Evolutionary conservation across 257 asterid genomes (phyloP), one percentile per base, ranked within the genome.

Genomic region (Solanum etuberosum): DNA sequence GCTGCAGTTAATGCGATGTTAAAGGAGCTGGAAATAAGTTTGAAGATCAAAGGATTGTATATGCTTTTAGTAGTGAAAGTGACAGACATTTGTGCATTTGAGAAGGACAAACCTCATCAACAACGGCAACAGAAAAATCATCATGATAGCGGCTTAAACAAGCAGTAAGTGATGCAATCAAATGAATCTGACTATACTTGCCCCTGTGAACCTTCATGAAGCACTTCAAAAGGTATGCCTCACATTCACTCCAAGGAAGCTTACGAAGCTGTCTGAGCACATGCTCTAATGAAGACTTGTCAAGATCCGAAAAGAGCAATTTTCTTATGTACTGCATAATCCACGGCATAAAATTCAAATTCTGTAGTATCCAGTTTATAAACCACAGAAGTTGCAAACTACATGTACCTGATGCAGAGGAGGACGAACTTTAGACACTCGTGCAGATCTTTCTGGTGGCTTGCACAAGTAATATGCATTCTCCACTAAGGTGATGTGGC

Each of bases 371-470:
- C 88, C 82, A 84, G 84, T 34, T 29, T 15, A 87, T 38, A 87
- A 31, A 86, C 81, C 38, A 83, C 81, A 65, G 89, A 78, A 51
- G 83, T 43, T 35, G 61, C 38, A 86, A 65, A 87, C 63, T 9
- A 83, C 72, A 86, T 82, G 29, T 87, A 96, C 99, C 99, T 96
- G 99, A 93, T 96, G 95, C 88, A 97, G 90, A 63, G 99, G 98
- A 48, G 99, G 98, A 61, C 99, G 98, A 89, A 97, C 93, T 96
- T 97, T 97, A 87, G 98, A 94, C 87, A 97, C 95, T 83, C 98
- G 92, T 32, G 99, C 99, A 89, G 99, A 97, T 93, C 97, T 95
- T 94, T 97, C 99, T 73, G 99, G 99, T 74, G 99, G 99, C 90
- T 96, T 97, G 86, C 99, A 95, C 93, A 97, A 91, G 91, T 97